A percentile compares a stretch with the other conserved stretches of the same genome.
These are phyloP conservation scores for Xylaria sp. DNA, from an alignment of 2,329 filamentous ascomycete species.

Conservation along the genomic window DNA sequence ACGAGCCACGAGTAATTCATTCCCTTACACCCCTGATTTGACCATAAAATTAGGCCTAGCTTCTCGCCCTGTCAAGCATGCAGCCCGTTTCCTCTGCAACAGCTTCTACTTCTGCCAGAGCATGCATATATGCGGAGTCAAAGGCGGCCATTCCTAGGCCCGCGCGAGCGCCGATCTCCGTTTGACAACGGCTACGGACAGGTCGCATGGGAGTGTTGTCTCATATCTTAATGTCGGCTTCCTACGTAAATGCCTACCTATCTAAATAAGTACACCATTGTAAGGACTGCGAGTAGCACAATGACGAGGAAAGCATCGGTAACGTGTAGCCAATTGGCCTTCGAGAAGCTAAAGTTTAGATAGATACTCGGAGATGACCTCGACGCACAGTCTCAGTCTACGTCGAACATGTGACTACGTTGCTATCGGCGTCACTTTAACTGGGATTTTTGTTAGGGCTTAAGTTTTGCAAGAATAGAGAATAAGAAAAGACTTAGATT, in stretches of 20 bases:
- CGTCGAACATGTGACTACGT: background rate
- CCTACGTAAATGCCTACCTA: background rate
- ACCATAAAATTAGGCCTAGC: background rate
- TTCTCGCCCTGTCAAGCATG: background rate
- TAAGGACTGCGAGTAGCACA: background rate
- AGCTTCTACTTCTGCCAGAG: background rate
- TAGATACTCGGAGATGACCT: background rate
- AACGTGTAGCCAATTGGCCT: background rate
- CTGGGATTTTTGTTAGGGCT: no score
- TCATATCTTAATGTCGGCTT: constrained; percentile 11
- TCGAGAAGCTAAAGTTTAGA: background rate
- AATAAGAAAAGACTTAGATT: no score
- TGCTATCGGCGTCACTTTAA: background rate
- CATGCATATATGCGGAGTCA: constrained; percentile 6
- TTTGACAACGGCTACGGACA: constrained; percentile 23
- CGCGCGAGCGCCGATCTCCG: background rate
- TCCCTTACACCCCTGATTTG: background rate
- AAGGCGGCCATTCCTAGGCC: constrained; percentile 15
- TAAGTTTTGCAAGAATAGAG: no score
- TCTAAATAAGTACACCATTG: background rate
- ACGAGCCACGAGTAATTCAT: background rate
- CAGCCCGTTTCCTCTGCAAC: constrained; percentile 3
- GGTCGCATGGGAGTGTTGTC: constrained; percentile 15
- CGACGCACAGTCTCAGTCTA: background rate
- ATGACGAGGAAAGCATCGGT: background rate